Evolutionary conservation across 73 alveolate species (phyloP), one percentile per base, ranked within the genome.

Genomic region (Tetrahymena borealis): DNA sequence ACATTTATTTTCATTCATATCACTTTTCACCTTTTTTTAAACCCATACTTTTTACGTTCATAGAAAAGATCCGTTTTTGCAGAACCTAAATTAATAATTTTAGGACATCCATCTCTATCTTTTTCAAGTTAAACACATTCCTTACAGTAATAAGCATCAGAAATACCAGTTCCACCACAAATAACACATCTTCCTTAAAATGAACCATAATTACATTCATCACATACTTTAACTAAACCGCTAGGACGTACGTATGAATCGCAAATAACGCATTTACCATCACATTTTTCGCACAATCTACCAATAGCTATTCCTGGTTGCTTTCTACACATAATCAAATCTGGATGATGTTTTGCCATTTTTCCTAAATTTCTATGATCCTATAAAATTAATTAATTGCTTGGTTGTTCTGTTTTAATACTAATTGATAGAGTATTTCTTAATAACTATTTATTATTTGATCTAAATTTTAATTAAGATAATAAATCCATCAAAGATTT

Each of bases 41-140:
- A 97, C 91, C 99, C 99, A 94, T 98, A 97, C 96, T 99, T 99
- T 95, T 98, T 99, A 94, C 99, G 94, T 91, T 99, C 99, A 94
- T 98, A 99, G 96, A 97, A 99, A 85, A 98, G 96, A 96, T 99
- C 99, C 33, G 99, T 99, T 92, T 97, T 97, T 10, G 99, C 99
- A 33, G 99, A 96, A 15, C 99, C 99, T 78, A 99, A 96, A 95
- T 99, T 99, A 38, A 99, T 99, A 37, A 99, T 98, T 95, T 98
- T 99, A 20, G 99, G 99, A 94, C 99, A 99, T 60, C 99, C 99
- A 96, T 99, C 99, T 77, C 99, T 97, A 96, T 99, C 99, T 95
- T 98, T 97, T 92, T 98, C 99, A 91, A 96, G 85, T 92, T 95
- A 90, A 9, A 96, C 96, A 91, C 99, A 97, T 94, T 98, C 99